These are phyloP conservation scores for Cyclostephanos invisitatus DNA, from an alignment of 108 stramenopile species.

Conservation along the genomic window DNA sequence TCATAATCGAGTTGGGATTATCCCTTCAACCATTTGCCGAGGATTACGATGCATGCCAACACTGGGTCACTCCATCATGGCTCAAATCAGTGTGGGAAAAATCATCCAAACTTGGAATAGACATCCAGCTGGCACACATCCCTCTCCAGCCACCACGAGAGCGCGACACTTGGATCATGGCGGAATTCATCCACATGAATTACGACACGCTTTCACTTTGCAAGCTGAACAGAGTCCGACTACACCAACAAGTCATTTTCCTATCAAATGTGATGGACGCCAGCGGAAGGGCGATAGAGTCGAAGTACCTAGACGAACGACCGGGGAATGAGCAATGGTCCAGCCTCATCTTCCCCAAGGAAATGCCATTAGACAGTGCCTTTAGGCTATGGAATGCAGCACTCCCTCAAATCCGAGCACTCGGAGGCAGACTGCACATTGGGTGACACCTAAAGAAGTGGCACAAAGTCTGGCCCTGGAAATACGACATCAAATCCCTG, in stretches of 20 bases:
- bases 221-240: background rate
- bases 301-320: background rate
- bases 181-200: background rate
- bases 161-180: background rate
- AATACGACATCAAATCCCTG: background rate
- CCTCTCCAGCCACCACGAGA: background rate
- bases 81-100: background rate
- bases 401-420: background rate
- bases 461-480: background rate
- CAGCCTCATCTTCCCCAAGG: background rate
- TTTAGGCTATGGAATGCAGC: background rate
- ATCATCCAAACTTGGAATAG: background rate
- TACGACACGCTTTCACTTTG: background rate
- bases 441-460: background rate
- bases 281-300: background rate
- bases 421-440: background rate
- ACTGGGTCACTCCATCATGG: background rate
- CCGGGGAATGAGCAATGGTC: background rate
- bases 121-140: background rate
- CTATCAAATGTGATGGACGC: too few relatives aligned
- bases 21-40: background rate
- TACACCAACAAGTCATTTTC: background rate
- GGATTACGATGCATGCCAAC: background rate
- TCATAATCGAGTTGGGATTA: constrained; percentile 3
- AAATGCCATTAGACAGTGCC: background rate